Base-by-base conservation (phyloP, 176 grass and related monocot species). In the Oropetium thomaeum region DNA sequence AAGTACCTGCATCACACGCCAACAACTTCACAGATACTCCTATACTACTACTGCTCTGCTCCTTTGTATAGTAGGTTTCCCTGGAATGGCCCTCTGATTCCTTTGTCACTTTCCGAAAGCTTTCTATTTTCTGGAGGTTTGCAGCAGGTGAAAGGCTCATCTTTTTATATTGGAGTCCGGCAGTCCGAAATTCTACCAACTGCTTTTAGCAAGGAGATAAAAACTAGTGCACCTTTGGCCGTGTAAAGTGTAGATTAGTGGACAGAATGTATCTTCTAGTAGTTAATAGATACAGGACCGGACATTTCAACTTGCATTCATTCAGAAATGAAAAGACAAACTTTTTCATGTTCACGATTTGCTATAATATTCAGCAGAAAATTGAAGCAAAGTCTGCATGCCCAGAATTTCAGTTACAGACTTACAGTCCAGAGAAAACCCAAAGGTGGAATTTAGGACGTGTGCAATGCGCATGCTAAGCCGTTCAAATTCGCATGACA, bases 61-160 rank as follows among this genome's bases (percentile, higher is more conserved):
- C 84, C 59, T 69, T 42, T 67, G 55, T n/a, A 16, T 42, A 61
- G 55, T n/a, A 16, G 7, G 38, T 10, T 73, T 79, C 75, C 75
- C 47, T 75, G 45, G 65, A 66, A 71, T 26, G 69, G 39, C 10
- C 10, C 84, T 78, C 58, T 16, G 12, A 49, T 68, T 80, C 52
- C 69, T 40, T 40, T 29, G 8, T 45, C 54, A 33, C 67, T 87
- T 87, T 92, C 54, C 43, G 73, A 85, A 81, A 52, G 69, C 47
- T 58, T 73, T 74, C 35, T 30, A 23, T 65, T 81, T 76, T 86
- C 58, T 73, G 43, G 49, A 65, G 65, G 17, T 20, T 59, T 63
- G 53, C 59, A 47, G 23, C 25, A 25, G 41, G 26, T 30, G 67
- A 41, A 61, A 53, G 25, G 7, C 29, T 72, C 27, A 16, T 30